Evolutionary conservation across 1,139 yeast genomes (phyloP), one percentile per base, ranked within the genome.

Genomic region (Magnusiomyces clavatus): DNA sequence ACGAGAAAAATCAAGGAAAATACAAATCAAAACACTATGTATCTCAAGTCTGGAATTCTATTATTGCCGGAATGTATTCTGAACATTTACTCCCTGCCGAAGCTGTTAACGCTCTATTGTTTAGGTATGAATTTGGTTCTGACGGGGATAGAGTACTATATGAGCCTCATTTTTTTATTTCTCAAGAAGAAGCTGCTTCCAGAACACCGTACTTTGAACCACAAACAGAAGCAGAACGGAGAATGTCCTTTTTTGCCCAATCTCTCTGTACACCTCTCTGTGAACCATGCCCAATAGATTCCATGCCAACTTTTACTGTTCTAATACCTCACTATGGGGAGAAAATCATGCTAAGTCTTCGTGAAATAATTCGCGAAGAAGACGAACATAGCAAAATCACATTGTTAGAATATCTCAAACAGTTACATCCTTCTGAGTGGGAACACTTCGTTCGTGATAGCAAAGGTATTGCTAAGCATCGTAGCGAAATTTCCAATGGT

Each of bases 241-340:
- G 96, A 51, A 78, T 88, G 1, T 82, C 94, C 0, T 88, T 85
- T 61, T 88, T 88, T 74, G 96, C 96, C 0, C 96, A 87, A 63
- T 86, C 95, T 0, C 66, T 88, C 47, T 80, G 95, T 0, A 82
- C 89, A 0, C 83, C 92, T 0, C 75, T 88, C 46, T 83, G 87
- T 0, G 90, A 83, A 54, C 85, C 94, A 0, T 69, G 76, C 13
- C 81, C 90, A 0, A 79, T 83, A 1, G 80, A 80, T 51, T 74
- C 84, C n/a, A 81, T 86, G 81, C 96, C 96, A 0, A 66, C 83
- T 0, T 87, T 88, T 59, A 84, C 96, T 0, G 96, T 88, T 0
- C 68, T 88, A 47, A 73, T 87, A n/a, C 96, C 96, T 0, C 96
- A 88, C 64, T 88, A 83, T 62, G 75, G 83, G 0, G 96, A 88